phyloP scores from a whole-genome alignment of 352 stramenopile genomes.

The Globisporangium nagaii region DNA sequence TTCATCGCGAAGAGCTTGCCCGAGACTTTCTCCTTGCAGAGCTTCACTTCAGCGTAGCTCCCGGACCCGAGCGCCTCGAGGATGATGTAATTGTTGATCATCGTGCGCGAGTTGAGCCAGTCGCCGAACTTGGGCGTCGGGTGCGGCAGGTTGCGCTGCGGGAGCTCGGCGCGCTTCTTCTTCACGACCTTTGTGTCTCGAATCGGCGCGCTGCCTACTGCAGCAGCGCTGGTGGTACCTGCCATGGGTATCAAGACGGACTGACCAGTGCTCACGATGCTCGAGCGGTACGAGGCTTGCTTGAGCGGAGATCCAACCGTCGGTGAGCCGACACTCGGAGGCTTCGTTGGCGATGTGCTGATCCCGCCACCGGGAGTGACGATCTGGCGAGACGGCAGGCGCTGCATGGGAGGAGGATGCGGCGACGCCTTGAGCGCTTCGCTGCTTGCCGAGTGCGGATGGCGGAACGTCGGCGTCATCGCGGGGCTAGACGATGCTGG shows the following conservation, averaged over 20 bases:
- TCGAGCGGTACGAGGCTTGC: constrained; percentile 41
- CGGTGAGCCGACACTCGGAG: constrained; percentile 8
- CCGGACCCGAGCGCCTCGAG: constrained; percentile 79
- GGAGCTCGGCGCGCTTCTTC: constrained; percentile 74
- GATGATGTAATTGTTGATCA: constrained; percentile 94
- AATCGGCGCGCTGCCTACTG: constrained; percentile 22
- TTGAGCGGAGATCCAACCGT: constrained; percentile 21
- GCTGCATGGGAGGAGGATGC: constrained; percentile 15
- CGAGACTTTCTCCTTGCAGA: constrained; percentile 80
- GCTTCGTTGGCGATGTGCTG: constrained; percentile 40
- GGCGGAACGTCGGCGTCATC: constrained; percentile 5
- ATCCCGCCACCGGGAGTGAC: background rate
- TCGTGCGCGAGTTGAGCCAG: constrained; percentile 81
- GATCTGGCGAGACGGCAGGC: constrained; percentile 18
- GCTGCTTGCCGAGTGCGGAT: background rate
- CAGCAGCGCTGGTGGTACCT: constrained; percentile 7
- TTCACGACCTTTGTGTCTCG: constrained; percentile 78
- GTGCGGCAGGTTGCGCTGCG: constrained; percentile 69
- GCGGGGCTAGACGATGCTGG: background rate
- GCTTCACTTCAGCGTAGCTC: constrained; percentile 88
- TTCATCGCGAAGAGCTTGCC: constrained; percentile 83
- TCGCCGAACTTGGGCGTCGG: constrained; percentile 77
- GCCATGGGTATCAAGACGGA: constrained; percentile 35
- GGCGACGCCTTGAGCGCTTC: constrained; percentile 1
- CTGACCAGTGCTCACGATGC: constrained; percentile 32